phyloP scores from a whole-genome alignment of 1,284 basidiomycete species.

The Leccinum solheimii region DNA sequence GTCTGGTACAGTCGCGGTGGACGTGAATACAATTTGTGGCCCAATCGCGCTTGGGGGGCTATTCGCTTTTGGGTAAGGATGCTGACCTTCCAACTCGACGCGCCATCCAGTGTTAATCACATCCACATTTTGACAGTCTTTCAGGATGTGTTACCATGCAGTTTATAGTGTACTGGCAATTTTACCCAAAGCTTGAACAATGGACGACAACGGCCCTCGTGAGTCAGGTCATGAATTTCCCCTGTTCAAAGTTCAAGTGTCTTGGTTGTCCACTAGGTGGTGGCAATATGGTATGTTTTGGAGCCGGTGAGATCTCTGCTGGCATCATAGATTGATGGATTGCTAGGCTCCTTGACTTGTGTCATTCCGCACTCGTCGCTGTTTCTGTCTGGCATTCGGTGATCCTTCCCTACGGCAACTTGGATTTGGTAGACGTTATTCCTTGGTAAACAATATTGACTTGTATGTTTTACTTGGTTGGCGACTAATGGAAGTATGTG shows the following conservation, averaged over 20 bases:
- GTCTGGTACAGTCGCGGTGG: not conserved
- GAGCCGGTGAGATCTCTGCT: not conserved
- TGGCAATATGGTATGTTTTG: conserved; percentile 20
- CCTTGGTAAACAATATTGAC: conserved; percentile 23
- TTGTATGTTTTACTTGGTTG: not conserved
- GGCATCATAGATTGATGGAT: not conserved
- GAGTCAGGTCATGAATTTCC: conserved; percentile 15
- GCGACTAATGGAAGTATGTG: not conserved
- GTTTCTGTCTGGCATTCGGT: conserved; percentile 27
- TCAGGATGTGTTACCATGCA: conserved; percentile 31
- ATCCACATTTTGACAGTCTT: conserved; percentile 13
- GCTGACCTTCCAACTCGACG: not conserved
- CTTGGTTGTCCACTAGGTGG: conserved; percentile 16
- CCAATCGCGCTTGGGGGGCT: conserved; percentile 27
- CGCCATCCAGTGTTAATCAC: not conserved
- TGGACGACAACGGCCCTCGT: conserved; percentile 14
- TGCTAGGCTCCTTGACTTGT: conserved; percentile 25
- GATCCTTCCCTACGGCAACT: conserved; percentile 20
- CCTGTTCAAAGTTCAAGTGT: not conserved
- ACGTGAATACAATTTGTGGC: conserved; percentile 18
- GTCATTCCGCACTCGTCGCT: conserved; percentile 26
- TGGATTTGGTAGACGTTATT: conserved; percentile 14
- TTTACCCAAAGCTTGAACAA: conserved; percentile 13
- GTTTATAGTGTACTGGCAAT: conserved; percentile 28
- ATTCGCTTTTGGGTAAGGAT: conserved; percentile 23